Evolutionary conservation across 2,329 filamentous ascomycete genomes (phyloP).

Genomic region (Zymoseptoria brevis): DNA sequence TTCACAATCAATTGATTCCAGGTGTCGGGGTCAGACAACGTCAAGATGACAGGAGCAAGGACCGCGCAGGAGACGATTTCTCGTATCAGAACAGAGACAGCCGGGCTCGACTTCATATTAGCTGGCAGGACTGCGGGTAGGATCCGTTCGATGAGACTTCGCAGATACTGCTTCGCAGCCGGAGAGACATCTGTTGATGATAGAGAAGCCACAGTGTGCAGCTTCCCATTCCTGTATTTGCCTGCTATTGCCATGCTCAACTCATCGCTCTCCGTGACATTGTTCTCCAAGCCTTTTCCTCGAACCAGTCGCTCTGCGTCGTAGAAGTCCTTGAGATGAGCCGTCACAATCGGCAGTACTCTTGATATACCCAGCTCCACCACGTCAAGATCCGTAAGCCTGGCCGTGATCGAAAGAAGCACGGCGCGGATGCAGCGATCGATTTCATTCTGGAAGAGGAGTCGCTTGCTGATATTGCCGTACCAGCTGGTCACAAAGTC

Average conservation of each 20-base stretch:
- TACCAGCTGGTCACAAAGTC: conserved; percentile 92
- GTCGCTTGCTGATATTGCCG: conserved; percentile 69
- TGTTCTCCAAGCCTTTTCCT: conserved; percentile 78
- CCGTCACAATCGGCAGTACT: conserved; percentile 78
- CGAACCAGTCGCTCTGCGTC: conserved; percentile 80
- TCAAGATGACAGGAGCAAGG: conserved; percentile 68
- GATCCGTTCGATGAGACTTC: conserved; percentile 63
- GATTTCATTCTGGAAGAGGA: conserved; percentile 76
- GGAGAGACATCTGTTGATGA: conserved; percentile 76
- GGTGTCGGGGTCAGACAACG: conserved; percentile 83
- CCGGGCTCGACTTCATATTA: conserved; percentile 66
- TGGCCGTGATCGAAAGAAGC: conserved; percentile 61
- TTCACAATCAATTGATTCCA: conserved; percentile 97
- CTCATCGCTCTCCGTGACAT: conserved; percentile 92
- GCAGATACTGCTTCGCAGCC: conserved; percentile 81
- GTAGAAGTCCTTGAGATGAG: conserved; percentile 83
- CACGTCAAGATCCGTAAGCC: conserved; percentile 67
- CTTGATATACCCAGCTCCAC: conserved; percentile 75
- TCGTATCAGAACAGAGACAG: conserved; percentile 70
- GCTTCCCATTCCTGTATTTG: conserved; percentile 79
- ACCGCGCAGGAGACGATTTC: conserved; percentile 94
- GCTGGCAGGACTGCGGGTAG: conserved; percentile 68
- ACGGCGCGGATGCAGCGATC: conserved; percentile 71
- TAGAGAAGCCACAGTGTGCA: conserved; percentile 79
- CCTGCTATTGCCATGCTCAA: conserved; percentile 90